Evolutionary conservation across 441 rosid genomes (phyloP).

Genomic region (Brassica hybrid): DNA sequence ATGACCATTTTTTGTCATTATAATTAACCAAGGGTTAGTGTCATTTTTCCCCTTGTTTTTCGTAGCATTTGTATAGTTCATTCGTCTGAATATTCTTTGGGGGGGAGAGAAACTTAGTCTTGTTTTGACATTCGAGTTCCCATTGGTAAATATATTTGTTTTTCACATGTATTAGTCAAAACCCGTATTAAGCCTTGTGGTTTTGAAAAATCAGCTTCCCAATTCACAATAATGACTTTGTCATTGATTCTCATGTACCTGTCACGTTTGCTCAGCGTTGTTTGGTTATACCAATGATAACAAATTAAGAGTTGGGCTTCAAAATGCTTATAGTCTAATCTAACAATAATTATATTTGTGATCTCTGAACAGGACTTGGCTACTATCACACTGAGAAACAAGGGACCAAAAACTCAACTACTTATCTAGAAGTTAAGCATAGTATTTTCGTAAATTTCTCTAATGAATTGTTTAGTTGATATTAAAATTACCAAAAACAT

Average conservation of each 20-base stretch:
- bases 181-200: slow-evolving; percentile 14
- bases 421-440: slow-evolving; percentile 22
- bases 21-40: not conserved
- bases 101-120: slow-evolving; percentile 19
- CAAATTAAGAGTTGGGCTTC: slow-evolving; percentile 29
- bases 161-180: not conserved
- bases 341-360: slow-evolving; percentile 26
- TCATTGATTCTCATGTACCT: slow-evolving; percentile 25
- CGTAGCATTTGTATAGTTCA: slow-evolving; percentile 13
- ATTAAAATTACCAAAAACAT: slow-evolving; percentile 8
- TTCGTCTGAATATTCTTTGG: not conserved
- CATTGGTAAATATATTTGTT: not conserved
- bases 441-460: not conserved
- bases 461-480: slow-evolving; percentile 9
- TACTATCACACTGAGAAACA: slow-evolving; percentile 21
- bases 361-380: slow-evolving; percentile 23
- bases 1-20: slow-evolving; percentile 1
- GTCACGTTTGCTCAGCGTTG: slow-evolving; percentile 24
- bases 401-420: slow-evolving; percentile 12
- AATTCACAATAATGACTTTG: not conserved
- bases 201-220: slow-evolving; percentile 17
- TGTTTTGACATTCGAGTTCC: slow-evolving; percentile 19
- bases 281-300: slow-evolving; percentile 27
- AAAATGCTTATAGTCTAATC: slow-evolving; percentile 27
- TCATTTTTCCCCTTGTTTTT: slow-evolving; percentile 4